Conservation (phyloP, 2,329 filamentous ascomycete species). For the Colletotrichum sidae region DNA sequence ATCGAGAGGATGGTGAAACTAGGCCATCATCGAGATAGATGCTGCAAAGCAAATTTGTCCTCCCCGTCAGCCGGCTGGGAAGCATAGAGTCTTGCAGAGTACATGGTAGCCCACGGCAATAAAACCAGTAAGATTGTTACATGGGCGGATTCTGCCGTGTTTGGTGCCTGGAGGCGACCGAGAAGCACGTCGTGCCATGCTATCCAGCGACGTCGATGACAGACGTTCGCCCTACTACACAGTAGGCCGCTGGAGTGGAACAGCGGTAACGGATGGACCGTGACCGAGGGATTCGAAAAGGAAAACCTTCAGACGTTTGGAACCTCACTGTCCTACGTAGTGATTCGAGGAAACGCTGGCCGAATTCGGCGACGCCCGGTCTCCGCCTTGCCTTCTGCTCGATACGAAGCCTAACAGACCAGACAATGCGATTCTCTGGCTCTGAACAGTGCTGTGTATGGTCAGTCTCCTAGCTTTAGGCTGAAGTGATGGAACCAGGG, state of each 20-base stretch:
- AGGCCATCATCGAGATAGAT: too few relatives aligned
- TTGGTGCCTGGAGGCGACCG: not conserved
- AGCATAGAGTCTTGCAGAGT: not conserved
- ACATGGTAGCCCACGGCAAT: not conserved
- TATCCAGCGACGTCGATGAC: conserved; percentile 1
- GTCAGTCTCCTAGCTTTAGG: not conserved
- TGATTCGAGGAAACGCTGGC: too few relatives aligned
- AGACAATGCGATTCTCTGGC: not conserved
- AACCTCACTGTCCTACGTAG: too few relatives aligned
- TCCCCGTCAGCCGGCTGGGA: not conserved
- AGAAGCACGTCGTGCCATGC: conserved; percentile 2
- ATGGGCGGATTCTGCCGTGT: not conserved
- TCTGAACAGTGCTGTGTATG: not conserved
- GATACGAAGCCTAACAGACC: too few relatives aligned
- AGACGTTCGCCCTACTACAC: not conserved
- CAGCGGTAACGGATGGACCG: too few relatives aligned
- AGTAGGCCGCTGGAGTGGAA: too few relatives aligned
- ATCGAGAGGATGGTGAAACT: too few relatives aligned
- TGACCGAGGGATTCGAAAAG: too few relatives aligned
- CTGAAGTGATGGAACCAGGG: not conserved
- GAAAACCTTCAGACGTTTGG: too few relatives aligned
- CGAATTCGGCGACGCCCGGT: too few relatives aligned
- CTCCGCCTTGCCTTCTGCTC: too few relatives aligned
- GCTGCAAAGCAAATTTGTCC: not conserved
- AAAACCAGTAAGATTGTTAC: not conserved